Base-by-base conservation (phyloP, 1,284 basidiomycete species). In the Moniliophthora roreri region DNA sequence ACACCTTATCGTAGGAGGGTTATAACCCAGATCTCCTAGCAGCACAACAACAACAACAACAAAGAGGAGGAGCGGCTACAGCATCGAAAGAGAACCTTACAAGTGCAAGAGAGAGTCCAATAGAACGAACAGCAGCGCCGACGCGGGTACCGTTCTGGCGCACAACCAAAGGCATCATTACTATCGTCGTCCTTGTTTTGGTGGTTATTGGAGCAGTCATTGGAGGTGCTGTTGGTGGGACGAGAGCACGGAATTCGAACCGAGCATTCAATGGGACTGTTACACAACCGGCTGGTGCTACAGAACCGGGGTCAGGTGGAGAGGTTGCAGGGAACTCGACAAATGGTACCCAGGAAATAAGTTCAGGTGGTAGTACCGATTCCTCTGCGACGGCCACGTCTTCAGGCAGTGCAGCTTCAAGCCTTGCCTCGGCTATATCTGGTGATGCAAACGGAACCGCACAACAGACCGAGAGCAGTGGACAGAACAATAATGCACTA, bases 1-100 rank as follows among this genome's bases (percentile, higher is more conserved):
- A 38, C 3, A 26, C 15, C 20, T 39, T 40, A 28, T n/a, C n/a
- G n/a, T 37, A 51, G 44, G 53, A 51, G 26, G 53, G 53, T 2
- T 55, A 55, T 34, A 51, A 55, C 41, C 49, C 53, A 10, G 21
- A 48, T 40, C 15, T 56, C 9, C 41, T 56, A 1, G 37, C 48
- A 24, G 36, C 24, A 16, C 41, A 32, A 51, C 10, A 23, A 18
- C 23, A 39, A 15, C 34, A 15, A 11, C 20, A 34, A 24, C 18
- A 35, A 20, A 32, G 21, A 18, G 11, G 24, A 46, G 32, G 11
- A 38, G 36, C 16, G 35, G 35, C 36, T 5, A 23, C 13, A 26
- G 10, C 9, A 7, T 37, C 37, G 20, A 42, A 54, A 23, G 48
- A 54, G 23, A 32, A 50, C 23, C 52, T 39, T 40, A 48, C 48